Evolutionary conservation across 306 rosid species (phyloP).

Genomic region (Boehmeria nivea): DNA sequence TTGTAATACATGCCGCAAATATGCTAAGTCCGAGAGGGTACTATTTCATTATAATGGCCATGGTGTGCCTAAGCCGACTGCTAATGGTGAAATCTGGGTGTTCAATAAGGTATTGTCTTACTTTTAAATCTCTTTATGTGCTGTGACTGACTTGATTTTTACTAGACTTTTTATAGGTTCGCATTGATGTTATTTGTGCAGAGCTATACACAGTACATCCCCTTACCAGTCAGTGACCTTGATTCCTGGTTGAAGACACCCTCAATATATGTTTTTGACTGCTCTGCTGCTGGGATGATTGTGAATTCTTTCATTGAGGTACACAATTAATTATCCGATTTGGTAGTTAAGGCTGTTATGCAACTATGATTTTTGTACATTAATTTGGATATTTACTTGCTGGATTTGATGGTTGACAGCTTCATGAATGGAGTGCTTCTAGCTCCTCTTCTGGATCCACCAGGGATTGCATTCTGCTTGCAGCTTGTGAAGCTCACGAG

Average conservation of each 20-base stretch:
- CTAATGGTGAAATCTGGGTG: constrained; percentile 98
- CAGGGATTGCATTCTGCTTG: constrained; percentile 96
- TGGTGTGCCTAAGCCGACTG: constrained; percentile 96
- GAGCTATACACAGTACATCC: constrained; percentile 98
- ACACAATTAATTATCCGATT: constrained; percentile 5
- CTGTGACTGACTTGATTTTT: neutral
- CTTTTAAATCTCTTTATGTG: constrained; percentile 8
- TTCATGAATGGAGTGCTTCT: constrained; percentile 68
- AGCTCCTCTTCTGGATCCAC: constrained; percentile 64
- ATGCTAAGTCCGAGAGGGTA: constrained; percentile 91
- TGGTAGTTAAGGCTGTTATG: neutral
- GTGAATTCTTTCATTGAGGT: constrained; percentile 84
- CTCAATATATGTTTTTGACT: constrained; percentile 93
- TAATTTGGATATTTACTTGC: constrained; percentile 6
- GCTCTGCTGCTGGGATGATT: constrained; percentile 94
- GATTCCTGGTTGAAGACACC: constrained; percentile 99
- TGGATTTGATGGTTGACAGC: constrained; percentile 42
- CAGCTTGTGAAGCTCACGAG: constrained; percentile 95
- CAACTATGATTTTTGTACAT: neutral
- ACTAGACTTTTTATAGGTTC: constrained; percentile 3
- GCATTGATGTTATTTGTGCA: constrained; percentile 32
- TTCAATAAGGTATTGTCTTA: constrained; percentile 72
- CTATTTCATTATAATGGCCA: constrained; percentile 98
- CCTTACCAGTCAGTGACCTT: constrained; percentile 80
- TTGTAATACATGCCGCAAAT: constrained; percentile 77